Evolutionary conservation across 345 rosid genomes (phyloP).

Genomic region (Acer yangbiense): DNA sequence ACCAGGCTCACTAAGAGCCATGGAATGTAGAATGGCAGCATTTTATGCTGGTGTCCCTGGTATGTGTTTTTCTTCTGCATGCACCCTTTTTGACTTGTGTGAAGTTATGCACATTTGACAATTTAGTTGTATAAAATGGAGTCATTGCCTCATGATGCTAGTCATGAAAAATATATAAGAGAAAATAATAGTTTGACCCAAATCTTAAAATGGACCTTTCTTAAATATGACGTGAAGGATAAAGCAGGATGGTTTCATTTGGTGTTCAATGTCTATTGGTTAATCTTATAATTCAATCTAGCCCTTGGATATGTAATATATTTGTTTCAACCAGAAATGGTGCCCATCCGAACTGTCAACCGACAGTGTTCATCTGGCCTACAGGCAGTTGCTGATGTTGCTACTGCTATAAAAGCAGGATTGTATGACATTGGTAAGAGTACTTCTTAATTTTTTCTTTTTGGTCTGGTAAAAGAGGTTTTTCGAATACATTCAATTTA

Average conservation of each 20-base stretch:
- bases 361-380: conserved; percentile 96
- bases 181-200: background rate
- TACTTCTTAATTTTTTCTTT: background rate
- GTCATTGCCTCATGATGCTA: background rate
- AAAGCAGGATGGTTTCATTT: background rate
- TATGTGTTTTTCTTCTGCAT: conserved; percentile 25
- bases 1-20: conserved; percentile 82
- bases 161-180: background rate
- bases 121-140: background rate
- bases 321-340: conserved; percentile 51
- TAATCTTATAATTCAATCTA: background rate
- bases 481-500: background rate
- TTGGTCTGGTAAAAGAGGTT: background rate
- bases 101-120: background rate
- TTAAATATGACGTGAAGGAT: conserved; percentile 11
- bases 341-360: conserved; percentile 87
- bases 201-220: background rate
- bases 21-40: conserved; percentile 89
- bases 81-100: background rate
- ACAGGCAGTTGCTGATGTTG: conserved; percentile 95
- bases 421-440: conserved; percentile 73
- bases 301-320: background rate
- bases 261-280: background rate
- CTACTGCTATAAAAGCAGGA: conserved; percentile 85
- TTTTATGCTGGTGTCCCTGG: conserved; percentile 96